Percentiles rank a stretch among this genome's conserved stretches.
phyloP scores from a whole-genome alignment of 2,329 filamentous ascomycete genomes.

The Alternaria sp. region DNA sequence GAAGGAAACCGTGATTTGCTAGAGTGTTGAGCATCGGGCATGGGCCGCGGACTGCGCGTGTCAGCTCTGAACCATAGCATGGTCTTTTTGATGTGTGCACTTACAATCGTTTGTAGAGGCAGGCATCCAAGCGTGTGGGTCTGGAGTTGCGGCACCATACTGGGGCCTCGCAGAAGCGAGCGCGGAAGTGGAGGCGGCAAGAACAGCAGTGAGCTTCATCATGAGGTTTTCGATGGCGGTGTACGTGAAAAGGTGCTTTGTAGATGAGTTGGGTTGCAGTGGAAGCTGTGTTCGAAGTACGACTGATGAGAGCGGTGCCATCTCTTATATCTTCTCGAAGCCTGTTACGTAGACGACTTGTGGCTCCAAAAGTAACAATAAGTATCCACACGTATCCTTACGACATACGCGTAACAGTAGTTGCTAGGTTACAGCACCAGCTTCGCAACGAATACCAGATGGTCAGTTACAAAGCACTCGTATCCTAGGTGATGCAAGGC shows the following conservation, averaged over 20 bases:
- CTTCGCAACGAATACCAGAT: not conserved
- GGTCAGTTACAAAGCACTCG: not conserved
- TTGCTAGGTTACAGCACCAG: not conserved
- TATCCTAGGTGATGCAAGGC: not conserved
- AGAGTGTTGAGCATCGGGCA: slow-evolving; percentile 48
- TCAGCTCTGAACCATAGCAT: not conserved
- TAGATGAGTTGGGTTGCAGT: not conserved
- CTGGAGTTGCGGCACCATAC: not conserved
- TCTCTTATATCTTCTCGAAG: not conserved
- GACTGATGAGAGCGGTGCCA: not conserved
- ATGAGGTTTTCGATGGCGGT: not conserved
- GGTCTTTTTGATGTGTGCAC: not conserved
- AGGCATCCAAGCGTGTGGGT: slow-evolving; percentile 30
- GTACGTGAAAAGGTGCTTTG: not conserved
- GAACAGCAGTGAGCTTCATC: slow-evolving; percentile 6
- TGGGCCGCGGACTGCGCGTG: slow-evolving; percentile 32
- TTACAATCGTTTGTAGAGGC: slow-evolving; percentile 26
- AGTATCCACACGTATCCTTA: not conserved
- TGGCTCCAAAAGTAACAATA: not conserved
- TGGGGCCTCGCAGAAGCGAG: slow-evolving; percentile 17
- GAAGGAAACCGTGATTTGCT: slow-evolving; percentile 48
- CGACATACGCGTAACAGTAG: not conserved
- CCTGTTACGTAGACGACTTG: not conserved
- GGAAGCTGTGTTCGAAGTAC: not conserved
- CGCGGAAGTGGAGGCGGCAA: slow-evolving; percentile 3